A percentile compares a stretch with the other conserved stretches of the same genome.
These are phyloP conservation scores for Fusarium mundagurra DNA, from an alignment of 2,329 filamentous ascomycete genomes.

Conservation along the genomic window DNA sequence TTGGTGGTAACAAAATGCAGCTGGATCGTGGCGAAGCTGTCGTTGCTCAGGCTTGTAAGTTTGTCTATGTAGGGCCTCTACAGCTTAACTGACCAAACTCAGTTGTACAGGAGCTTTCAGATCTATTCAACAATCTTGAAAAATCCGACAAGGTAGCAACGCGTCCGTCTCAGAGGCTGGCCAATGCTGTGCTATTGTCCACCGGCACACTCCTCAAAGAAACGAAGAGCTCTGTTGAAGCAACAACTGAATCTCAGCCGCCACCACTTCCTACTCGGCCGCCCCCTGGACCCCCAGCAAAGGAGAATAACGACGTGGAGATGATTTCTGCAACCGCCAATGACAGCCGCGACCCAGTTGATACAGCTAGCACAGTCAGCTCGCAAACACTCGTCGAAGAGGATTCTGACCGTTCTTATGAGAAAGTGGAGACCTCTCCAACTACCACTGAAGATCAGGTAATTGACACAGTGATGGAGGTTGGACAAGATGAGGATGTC, in stretches of 20 bases:
- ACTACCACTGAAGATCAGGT: slow-evolving; percentile 35
- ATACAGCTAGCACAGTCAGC: slow-evolving; percentile 59
- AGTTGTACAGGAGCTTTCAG: slow-evolving; percentile 80
- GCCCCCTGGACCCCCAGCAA: slow-evolving; percentile 50
- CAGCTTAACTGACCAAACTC: slow-evolving; percentile 42
- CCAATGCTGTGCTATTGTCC: slow-evolving; percentile 78
- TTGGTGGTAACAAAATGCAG: slow-evolving; percentile 72
- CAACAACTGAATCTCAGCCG: slow-evolving; percentile 44
- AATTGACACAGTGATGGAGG: slow-evolving; percentile 39
- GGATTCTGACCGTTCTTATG: slow-evolving; percentile 48
- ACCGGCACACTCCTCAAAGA: slow-evolving; percentile 52
- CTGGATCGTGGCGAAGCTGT: slow-evolving; percentile 67
- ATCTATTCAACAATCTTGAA: slow-evolving; percentile 77
- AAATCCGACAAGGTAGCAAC: slow-evolving; percentile 69
- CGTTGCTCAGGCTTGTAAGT: slow-evolving; percentile 78
- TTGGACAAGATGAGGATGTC: slow-evolving; percentile 21
- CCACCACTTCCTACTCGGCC: slow-evolving; percentile 63
- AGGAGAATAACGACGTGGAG: slow-evolving; percentile 46
- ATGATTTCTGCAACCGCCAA: slow-evolving; percentile 49
- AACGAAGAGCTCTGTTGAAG: slow-evolving; percentile 43
- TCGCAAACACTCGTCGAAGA: slow-evolving; percentile 63
- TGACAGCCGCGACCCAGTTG: slow-evolving; percentile 44
- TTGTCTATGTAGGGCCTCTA: neutral
- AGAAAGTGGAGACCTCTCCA: slow-evolving; percentile 45
- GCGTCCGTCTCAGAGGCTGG: slow-evolving; percentile 78